Evolutionary conservation across 2,329 filamentous ascomycete genomes (phyloP).

Genomic region (Nothophoma quercina): DNA sequence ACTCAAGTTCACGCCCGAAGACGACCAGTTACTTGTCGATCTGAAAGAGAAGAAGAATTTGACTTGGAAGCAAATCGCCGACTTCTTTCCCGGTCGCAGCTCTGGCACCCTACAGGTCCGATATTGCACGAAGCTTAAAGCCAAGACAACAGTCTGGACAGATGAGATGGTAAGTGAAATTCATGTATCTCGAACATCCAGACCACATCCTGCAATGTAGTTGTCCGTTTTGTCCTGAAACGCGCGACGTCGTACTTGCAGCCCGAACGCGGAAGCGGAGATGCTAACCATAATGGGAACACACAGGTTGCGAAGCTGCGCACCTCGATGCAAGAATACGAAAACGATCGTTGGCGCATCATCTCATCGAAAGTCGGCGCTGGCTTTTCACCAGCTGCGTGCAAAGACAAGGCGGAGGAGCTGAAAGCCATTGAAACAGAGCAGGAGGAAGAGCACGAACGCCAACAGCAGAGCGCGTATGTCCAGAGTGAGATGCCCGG

Average conservation of each 20-base stretch:
- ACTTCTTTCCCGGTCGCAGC: conserved; percentile 91
- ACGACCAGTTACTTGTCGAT: conserved; percentile 86
- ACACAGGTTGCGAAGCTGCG: conserved; percentile 77
- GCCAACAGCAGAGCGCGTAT: conserved; percentile 38
- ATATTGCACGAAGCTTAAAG: conserved; percentile 94
- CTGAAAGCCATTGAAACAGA: conserved; percentile 52
- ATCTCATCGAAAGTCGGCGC: conserved; percentile 89
- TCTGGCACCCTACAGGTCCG: conserved; percentile 91
- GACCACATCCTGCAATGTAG: conserved; percentile 6
- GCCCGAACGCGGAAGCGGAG: conserved; percentile 33
- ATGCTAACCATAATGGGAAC: conserved; percentile 45
- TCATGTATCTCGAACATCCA: conserved; percentile 15
- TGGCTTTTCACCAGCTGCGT: conserved; percentile 86
- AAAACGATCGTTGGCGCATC: conserved; percentile 92
- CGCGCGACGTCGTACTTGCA: conserved; percentile 44
- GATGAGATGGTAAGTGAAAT: conserved; percentile 79
- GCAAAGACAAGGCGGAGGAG: conserved; percentile 79
- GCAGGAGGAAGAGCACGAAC: conserved; percentile 33
- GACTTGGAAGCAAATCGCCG: conserved; percentile 97
- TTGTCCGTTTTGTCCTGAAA: conserved; percentile 35
- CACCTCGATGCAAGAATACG: conserved; percentile 80
- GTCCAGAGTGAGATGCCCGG: conserved; percentile 41
- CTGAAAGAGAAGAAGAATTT: conserved; percentile 94
- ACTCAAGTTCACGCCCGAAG: conserved; percentile 91
- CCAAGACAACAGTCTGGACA: conserved; percentile 91